Percentiles rank a stretch among this genome's conserved stretches.
phyloP scores from a whole-genome alignment of 805 yeast species.

The Candida arabinofermentans region DNA sequence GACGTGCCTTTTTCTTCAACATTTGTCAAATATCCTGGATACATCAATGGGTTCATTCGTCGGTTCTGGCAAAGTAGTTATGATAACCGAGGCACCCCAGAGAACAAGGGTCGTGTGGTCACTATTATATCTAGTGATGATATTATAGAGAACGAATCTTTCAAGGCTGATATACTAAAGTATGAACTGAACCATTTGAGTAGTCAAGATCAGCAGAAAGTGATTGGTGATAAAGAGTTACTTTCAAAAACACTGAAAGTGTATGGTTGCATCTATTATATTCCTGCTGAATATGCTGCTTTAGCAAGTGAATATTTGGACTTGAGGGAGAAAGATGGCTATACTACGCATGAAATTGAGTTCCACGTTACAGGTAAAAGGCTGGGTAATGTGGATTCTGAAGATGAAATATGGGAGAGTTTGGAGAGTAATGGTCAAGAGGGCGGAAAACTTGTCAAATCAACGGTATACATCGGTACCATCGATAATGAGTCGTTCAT shows the following conservation, averaged over 20 bases:
- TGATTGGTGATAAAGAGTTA: constrained; percentile 11
- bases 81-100: constrained; percentile 89
- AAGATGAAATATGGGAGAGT: constrained; percentile 19
- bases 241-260: constrained; percentile 47
- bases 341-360: constrained; percentile 61
- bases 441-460: constrained; percentile 43
- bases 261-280: constrained; percentile 83
- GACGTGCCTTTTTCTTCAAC: constrained; percentile 36
- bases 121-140: constrained; percentile 66
- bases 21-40: constrained; percentile 52
- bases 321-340: constrained; percentile 86
- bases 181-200: constrained; percentile 22
- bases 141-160: constrained; percentile 37
- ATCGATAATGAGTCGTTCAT: constrained; percentile 75
- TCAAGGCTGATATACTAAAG: constrained; percentile 38
- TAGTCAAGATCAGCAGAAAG: constrained; percentile 8
- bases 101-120: constrained; percentile 83
- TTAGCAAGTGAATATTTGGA: constrained; percentile 70
- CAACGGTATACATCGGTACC: constrained; percentile 80
- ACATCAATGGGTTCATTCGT: constrained; percentile 69
- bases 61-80: constrained; percentile 90
- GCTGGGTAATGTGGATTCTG: neutral
- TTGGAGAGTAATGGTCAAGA: constrained; percentile 27
- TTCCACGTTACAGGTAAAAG: constrained; percentile 41
- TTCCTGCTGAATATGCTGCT: constrained; percentile 57